Evolutionary conservation across 495 filamentous ascomycete genomes (phyloP).

Genomic region (Penicillium bovifimosum): DNA sequence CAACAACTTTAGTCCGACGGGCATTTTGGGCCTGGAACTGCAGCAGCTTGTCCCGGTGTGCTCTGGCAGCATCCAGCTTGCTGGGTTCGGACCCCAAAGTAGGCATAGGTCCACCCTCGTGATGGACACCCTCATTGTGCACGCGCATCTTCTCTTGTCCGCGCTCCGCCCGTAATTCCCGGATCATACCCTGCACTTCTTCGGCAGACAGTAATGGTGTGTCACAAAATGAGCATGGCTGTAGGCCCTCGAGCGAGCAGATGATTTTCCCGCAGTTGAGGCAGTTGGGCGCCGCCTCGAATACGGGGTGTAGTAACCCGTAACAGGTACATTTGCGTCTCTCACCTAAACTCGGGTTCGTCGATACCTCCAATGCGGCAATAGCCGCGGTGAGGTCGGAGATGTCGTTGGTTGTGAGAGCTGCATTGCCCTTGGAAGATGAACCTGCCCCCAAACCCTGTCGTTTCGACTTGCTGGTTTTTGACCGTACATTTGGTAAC

Average conservation of each 20-base stretch:
- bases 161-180: slow-evolving; percentile 77
- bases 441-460: slow-evolving; percentile 45
- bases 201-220: slow-evolving; percentile 60
- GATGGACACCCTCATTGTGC: slow-evolving; percentile 68
- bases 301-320: slow-evolving; percentile 75
- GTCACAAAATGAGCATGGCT: slow-evolving; percentile 90
- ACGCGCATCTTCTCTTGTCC: slow-evolving; percentile 78
- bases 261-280: slow-evolving; percentile 93
- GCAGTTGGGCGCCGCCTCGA: slow-evolving; percentile 86
- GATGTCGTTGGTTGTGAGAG: slow-evolving; percentile 57
- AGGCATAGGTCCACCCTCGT: slow-evolving; percentile 35
- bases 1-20: slow-evolving; percentile 76
- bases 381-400: slow-evolving; percentile 87
- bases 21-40: slow-evolving; percentile 86
- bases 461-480: slow-evolving; percentile 49
- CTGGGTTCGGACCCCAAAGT: slow-evolving; percentile 41
- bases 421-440: slow-evolving; percentile 16
- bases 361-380: slow-evolving; percentile 80
- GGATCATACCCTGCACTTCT: slow-evolving; percentile 80
- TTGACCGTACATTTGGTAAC: slow-evolving; percentile 57
- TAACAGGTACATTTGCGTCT: slow-evolving; percentile 76
- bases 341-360: slow-evolving; percentile 65
- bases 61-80: slow-evolving; percentile 44
- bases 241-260: slow-evolving; percentile 88
- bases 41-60: slow-evolving; percentile 79